phyloP scores from a whole-genome alignment of 2,329 filamentous ascomycete species.

The Venturia effusa region DNA sequence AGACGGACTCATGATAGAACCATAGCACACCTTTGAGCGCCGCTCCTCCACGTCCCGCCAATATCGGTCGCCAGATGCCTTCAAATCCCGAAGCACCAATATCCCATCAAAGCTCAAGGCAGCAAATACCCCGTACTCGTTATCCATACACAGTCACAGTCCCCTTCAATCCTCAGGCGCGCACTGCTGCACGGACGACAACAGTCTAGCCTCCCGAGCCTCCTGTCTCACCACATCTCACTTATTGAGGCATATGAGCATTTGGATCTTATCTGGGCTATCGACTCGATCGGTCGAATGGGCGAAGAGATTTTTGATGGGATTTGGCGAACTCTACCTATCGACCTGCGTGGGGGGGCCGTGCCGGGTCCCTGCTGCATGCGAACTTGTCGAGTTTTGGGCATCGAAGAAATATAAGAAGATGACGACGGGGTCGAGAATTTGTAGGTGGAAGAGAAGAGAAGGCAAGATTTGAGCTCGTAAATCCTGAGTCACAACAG shows the following conservation, averaged over 20 bases:
- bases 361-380: slow-evolving; percentile 49
- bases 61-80: slow-evolving; percentile 51
- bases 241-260: slow-evolving; percentile 89
- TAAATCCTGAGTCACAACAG: neutral
- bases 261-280: slow-evolving; percentile 89
- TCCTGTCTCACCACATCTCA: slow-evolving; percentile 88
- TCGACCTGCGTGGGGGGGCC: slow-evolving; percentile 40
- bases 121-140: slow-evolving; percentile 74
- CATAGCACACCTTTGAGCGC: slow-evolving; percentile 87
- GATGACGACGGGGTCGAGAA: neutral
- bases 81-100: slow-evolving; percentile 24
- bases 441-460: neutral
- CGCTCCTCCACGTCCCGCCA: slow-evolving; percentile 38
- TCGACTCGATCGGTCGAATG: slow-evolving; percentile 75
- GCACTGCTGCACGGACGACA: slow-evolving; percentile 83
- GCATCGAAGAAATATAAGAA: neutral
- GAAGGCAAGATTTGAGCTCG: neutral
- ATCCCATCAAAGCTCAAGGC: slow-evolving; percentile 19
- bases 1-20: slow-evolving; percentile 79
- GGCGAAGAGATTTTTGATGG: slow-evolving; percentile 71
- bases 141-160: slow-evolving; percentile 80
- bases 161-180: slow-evolving; percentile 79
- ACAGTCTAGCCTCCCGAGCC: slow-evolving; percentile 81
- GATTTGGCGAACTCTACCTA: slow-evolving; percentile 63
- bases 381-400: slow-evolving; percentile 7